Base-by-base conservation (phyloP, 306 rosid genomes). In the Prunus armeniaca region DNA sequence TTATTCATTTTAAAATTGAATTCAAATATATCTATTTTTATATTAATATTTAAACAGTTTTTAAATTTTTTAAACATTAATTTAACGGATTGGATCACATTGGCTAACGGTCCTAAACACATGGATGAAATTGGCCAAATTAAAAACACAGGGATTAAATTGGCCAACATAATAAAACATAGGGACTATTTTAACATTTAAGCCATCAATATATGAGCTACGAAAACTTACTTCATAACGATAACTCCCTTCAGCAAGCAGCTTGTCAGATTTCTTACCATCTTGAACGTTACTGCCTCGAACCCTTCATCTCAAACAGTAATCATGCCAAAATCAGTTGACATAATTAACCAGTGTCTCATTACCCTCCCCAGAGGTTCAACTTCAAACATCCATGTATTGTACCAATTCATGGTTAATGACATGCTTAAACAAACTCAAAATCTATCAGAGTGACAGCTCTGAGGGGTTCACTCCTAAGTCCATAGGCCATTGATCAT, bases 221-320 rank as follows among this genome's bases (percentile, higher is more conserved):
- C 9, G 51, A 46, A 9, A 46, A 12, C 51, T 46, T 46, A 46
- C 51, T 11, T 34, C 8, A 34, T 34, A 34, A 34, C 41, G 86
- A 81, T 82, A 82, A 76, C 84, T 17, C 67, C 90, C 82, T 63
- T 49, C 72, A 63, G 67, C 73, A 43, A 64, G 20, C 17, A 43
- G n/a, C 71, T 22, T 68, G 2, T 30, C 61, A 15, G 6, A 12
- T 63, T 79, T 58, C 25, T 20, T 19, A 9, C 71, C 34, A 32
- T 32, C 34, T 32, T 32, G 34, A 32, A 32, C 0, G 5, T 4
- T 32, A 32, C 34, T 30, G 5, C 34, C 19, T 38, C 41, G 56
- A 52, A 64, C 50, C 78, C 82, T 79, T 62, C 43, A 63, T 52
- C 20, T 8, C 18, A 78, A 7, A 24, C 28, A 57, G 76, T 8